A percentile compares a stretch with the other conserved stretches of the same genome.
Conservation (phyloP, 31 red algal genomes). For the Bonnemaisonia californica region DNA sequence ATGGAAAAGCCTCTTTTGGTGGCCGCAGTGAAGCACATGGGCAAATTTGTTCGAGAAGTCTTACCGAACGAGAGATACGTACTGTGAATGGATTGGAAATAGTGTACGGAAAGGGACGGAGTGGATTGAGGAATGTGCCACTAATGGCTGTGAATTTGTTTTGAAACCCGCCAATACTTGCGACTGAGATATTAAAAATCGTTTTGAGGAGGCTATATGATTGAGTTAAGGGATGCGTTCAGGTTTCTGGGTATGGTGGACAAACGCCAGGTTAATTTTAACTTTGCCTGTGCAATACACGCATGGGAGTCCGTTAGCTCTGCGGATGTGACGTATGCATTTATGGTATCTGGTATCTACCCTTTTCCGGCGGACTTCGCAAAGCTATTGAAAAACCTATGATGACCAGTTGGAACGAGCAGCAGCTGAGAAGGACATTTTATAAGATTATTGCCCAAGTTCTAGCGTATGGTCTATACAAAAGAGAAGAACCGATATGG, state of each 20-base stretch:
- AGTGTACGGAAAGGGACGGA: slow-evolving; percentile 6
- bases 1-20: slow-evolving; percentile 1
- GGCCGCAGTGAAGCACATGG: slow-evolving; percentile 2
- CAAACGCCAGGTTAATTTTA: slow-evolving; percentile 7
- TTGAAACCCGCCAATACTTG: slow-evolving; percentile 25
- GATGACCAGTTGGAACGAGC: not conserved
- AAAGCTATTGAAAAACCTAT: not conserved
- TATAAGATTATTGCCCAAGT: not conserved
- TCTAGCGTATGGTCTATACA: not conserved
- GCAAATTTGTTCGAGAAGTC: not conserved
- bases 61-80: slow-evolving; percentile 15
- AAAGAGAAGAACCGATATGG: not conserved
- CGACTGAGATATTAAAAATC: too few species aligned
- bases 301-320: not conserved
- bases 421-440: not conserved
- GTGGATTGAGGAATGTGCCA: slow-evolving; percentile 19
- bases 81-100: slow-evolving; percentile 24
- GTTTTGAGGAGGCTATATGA: not conserved
- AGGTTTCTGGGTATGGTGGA: not conserved
- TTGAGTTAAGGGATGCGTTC: not conserved
- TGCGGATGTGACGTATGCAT: not conserved
- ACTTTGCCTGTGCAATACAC: slow-evolving; percentile 14
- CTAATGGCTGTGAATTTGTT: slow-evolving; percentile 15
- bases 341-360: not conserved
- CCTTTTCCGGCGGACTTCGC: not conserved